Conservation (phyloP, 2,329 filamentous ascomycete species). For the Tolypocladium tundrense region DNA sequence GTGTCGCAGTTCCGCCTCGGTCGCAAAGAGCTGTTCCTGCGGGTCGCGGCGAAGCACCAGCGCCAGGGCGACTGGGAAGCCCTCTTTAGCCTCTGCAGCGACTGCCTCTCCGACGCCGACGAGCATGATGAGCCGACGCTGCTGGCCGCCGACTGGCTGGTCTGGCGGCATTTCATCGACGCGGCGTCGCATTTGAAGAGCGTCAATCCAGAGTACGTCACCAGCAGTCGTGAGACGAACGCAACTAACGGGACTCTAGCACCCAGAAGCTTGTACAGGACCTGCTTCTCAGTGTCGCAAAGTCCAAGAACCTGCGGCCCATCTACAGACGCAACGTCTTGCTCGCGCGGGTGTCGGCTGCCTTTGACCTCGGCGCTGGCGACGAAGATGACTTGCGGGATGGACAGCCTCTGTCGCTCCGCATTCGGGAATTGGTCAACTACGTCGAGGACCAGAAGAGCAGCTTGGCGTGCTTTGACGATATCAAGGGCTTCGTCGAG, state of each 20-base stretch:
- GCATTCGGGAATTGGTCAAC: conserved; percentile 22
- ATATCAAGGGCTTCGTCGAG: conserved; percentile 34
- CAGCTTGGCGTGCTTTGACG: conserved; percentile 33
- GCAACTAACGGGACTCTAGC: conserved; percentile 12
- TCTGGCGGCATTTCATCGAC: conserved; percentile 29
- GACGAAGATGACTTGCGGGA: conserved; percentile 19
- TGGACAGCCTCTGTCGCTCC: conserved; percentile 16
- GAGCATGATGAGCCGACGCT: conserved; percentile 26
- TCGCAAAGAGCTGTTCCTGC: conserved; percentile 35
- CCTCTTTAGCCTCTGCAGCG: conserved; percentile 32
- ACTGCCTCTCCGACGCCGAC: conserved; percentile 29
- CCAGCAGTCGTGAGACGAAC: no score
- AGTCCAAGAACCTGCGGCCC: conserved; percentile 18
- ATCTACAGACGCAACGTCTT: conserved; percentile 30
- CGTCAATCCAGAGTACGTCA: conserved; percentile 21
- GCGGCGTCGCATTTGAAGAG: conserved; percentile 24
- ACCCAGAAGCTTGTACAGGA: conserved; percentile 14
- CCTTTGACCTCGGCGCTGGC: conserved; percentile 21
- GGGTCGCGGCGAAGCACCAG: conserved; percentile 27
- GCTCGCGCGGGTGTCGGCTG: conserved; percentile 25
- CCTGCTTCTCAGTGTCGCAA: conserved; percentile 19
- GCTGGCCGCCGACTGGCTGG: conserved; percentile 33
- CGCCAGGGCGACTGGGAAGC: conserved; percentile 28
- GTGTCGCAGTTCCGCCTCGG: conserved; percentile 33
- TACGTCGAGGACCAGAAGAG: conserved; percentile 25